These are phyloP conservation scores for Phytophthora hybrid DNA, from an alignment of 352 stramenopile species.

Conservation along the genomic window DNA sequence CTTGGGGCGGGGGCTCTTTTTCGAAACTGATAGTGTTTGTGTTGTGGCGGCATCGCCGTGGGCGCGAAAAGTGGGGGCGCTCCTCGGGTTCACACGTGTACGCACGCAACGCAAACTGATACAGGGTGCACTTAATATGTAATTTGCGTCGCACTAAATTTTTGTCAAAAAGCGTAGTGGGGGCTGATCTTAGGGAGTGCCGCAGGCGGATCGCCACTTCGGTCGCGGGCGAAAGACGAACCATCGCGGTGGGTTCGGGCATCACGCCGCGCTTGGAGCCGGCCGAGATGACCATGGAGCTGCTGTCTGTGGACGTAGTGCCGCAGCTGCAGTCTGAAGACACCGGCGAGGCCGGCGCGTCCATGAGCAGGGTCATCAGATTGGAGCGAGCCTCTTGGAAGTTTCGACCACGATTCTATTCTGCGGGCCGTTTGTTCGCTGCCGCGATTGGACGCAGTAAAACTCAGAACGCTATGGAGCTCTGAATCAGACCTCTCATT, in stretches of 20 bases:
- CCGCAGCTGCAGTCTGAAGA: conserved; percentile 23
- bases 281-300: conserved; percentile 7
- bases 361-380: conserved; percentile 26
- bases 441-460: conserved; percentile 1
- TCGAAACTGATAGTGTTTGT: too few relatives aligned
- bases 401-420: conserved; percentile 25
- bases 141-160: too few relatives aligned
- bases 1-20: too few relatives aligned
- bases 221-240: conserved; percentile 54
- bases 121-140: too few relatives aligned
- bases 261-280: conserved; percentile 26
- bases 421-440: background rate
- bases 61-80: too few relatives aligned
- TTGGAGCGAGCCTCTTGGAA: background rate
- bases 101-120: too few relatives aligned
- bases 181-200: too few relatives aligned
- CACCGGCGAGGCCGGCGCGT: conserved; percentile 9
- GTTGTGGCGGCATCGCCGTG: too few relatives aligned
- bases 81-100: too few relatives aligned
- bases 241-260: conserved; percentile 26
- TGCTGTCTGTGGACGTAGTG: conserved; percentile 28
- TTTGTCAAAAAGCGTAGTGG: too few relatives aligned
- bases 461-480: background rate
- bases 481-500: background rate
- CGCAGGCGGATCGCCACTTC: conserved; percentile 69